Base-by-base conservation (phyloP, 1,284 basidiomycete species). In the Rhodotorula sp. region DNA sequence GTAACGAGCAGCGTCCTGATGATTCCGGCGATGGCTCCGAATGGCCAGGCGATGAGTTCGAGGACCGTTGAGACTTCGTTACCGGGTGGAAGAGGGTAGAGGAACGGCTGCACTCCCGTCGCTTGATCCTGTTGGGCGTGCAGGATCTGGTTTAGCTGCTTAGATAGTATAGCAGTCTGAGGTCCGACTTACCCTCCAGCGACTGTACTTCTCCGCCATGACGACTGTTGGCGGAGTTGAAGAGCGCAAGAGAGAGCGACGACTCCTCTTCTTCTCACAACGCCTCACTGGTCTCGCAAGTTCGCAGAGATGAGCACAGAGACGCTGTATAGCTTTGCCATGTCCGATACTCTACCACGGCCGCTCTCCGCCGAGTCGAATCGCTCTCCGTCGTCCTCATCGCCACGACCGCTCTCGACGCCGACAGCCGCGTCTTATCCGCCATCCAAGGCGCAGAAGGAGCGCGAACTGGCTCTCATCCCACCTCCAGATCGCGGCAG, bases 71-170 rank as follows among this genome's bases (percentile, higher is more conserved):
- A 57, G 23, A 68, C 47, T 2, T 64, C 59, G 8, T 56, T 23
- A 6, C 52, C 28, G 12, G 71, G 60, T 14, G 74, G 67, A 4
- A 77, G 59, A 0, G 74, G 74, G 19, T 34, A n/a, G 8, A 76
- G 34, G 67, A 77, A 72, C 43, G 76, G 76, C 18, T 72, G 71
- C 1, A 76, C 57, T 16, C 75, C 76, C 47, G 74, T 73, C 3
- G 62, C 50, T 1, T 60, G 48, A 38, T 76, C 75, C 62, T 63
- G 48, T 21, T n/a, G 10, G 5, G 59, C 28, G 38, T 3, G 7
- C 21, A 15, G 15, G n/a, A n/a, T n/a, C n/a, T n/a, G n/a, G n/a
- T n/a, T 56, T 18, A 56, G 28, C 31, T 47, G 19, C 21, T 19
- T 5, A 16, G 23, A 19, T 2, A 50, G 10, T 28, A 1, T 2